Conservation (phyloP, 257 asterid genomes). For the Solanum megistacrolobum region DNA sequence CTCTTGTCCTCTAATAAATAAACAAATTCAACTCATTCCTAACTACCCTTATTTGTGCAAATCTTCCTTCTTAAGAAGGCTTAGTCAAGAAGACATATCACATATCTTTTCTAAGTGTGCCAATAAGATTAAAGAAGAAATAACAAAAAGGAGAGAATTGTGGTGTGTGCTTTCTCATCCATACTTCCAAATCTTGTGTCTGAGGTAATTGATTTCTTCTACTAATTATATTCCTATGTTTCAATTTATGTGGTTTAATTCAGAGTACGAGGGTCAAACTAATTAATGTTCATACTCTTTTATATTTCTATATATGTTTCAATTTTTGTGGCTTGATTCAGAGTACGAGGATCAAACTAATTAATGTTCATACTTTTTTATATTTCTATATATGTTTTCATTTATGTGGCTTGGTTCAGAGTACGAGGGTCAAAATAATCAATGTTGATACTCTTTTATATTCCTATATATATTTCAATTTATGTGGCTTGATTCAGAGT, state of each 20-base stretch:
- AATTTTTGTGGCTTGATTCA: too few relatives aligned
- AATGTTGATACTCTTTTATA: too few relatives aligned
- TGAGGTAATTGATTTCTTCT: background rate
- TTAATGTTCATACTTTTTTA: too few relatives aligned
- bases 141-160: background rate
- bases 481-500: too few relatives aligned
- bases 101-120: background rate
- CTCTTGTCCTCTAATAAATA: background rate
- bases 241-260: background rate
- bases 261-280: too few relatives aligned
- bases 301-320: too few relatives aligned
- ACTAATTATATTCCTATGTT: background rate
- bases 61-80: background rate
- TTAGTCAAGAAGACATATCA: background rate
- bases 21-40: background rate
- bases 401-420: too few relatives aligned
- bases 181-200: background rate
- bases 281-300: too few relatives aligned
- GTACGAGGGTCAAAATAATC: too few relatives aligned
- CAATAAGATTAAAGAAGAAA: background rate
- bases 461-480: too few relatives aligned
- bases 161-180: background rate
- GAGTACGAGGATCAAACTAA: too few relatives aligned
- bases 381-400: too few relatives aligned
- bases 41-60: background rate